These are phyloP conservation scores for Plasmodium berghei DNA, from an alignment of 169 alveolate genomes.

Conservation along the genomic window DNA sequence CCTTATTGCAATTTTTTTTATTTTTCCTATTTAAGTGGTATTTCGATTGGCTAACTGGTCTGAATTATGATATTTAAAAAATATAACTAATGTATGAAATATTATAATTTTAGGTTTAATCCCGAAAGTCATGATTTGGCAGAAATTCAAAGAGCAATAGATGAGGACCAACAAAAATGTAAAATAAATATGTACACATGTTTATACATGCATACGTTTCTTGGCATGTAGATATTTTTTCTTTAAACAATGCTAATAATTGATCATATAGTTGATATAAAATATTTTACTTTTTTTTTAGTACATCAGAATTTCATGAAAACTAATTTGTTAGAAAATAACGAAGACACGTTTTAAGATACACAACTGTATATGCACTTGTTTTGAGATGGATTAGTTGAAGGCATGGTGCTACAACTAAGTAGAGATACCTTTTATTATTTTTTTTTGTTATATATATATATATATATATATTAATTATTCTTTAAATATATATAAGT, in stretches of 20 bases:
- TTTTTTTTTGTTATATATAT: neutral
- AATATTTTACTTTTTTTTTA: constrained; percentile 28
- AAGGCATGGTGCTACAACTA: neutral
- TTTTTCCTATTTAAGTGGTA: neutral
- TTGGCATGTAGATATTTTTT: neutral
- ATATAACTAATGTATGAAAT: no score
- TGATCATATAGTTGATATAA: no score
- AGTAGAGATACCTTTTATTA: neutral
- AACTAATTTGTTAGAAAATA: constrained; percentile 45
- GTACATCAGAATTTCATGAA: constrained; percentile 71
- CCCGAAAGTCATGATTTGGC: constrained; percentile 55
- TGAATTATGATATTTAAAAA: no score
- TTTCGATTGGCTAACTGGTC: neutral
- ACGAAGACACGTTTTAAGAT: constrained; percentile 32
- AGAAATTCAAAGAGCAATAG: constrained; percentile 72
- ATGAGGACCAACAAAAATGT: constrained; percentile 59
- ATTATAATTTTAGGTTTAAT: constrained; percentile 51
- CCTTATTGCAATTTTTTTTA: neutral
- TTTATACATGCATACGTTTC: neutral
- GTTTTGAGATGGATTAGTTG: no score
- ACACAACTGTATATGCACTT: neutral
- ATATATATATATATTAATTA: neutral
- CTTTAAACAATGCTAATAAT: neutral
- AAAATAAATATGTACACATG: constrained; percentile 1
- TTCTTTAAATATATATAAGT: no score